phyloP scores from a whole-genome alignment of 805 yeast species.

The Wilhelminamyces savonicus region DNA sequence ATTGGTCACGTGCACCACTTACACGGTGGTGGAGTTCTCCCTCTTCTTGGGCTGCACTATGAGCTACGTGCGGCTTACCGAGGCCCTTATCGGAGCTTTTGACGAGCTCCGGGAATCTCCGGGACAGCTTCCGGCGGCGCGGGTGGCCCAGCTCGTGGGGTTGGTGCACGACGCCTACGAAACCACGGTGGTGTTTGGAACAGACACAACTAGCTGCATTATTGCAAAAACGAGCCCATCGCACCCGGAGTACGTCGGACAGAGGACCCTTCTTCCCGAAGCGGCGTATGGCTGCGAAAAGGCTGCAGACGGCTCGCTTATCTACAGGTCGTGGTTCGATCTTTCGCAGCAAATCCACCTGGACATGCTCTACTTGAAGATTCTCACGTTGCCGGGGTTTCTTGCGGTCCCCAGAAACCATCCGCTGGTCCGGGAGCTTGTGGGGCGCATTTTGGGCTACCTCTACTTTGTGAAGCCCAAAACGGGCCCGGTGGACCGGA shows the following conservation, averaged over 20 bases:
- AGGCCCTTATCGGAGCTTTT: constrained; percentile 4
- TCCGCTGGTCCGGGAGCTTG: constrained; percentile 19
- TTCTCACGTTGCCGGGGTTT: constrained; percentile 17
- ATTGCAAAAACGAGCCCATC: constrained; percentile 8
- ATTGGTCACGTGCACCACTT: constrained; percentile 8
- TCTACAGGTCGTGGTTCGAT: constrained; percentile 19
- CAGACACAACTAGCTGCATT: constrained; percentile 3
- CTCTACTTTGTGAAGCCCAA: constrained; percentile 19
- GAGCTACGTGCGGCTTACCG: constrained; percentile 5
- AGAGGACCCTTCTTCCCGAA: constrained; percentile 6
- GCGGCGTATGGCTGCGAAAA: constrained; percentile 10
- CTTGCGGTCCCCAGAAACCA: constrained; percentile 13
- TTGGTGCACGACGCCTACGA: constrained; percentile 6
- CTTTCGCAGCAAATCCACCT: constrained; percentile 16
- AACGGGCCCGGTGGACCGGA: constrained; percentile 3
- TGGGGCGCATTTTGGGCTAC: constrained; percentile 12
- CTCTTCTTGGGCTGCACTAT: constrained; percentile 7
- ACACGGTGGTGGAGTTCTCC: constrained; percentile 7
- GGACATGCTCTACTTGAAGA: constrained; percentile 14
- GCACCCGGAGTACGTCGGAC: constrained; percentile 8
- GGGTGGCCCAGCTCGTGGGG: constrained; percentile 5
- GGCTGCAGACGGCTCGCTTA: constrained; percentile 1
- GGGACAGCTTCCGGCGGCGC: not conserved
- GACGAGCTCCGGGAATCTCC: not conserved
- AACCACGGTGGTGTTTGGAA: not conserved